Base-by-base conservation (phyloP, 176 grass and related monocot genomes). In the Themeda triandra region DNA sequence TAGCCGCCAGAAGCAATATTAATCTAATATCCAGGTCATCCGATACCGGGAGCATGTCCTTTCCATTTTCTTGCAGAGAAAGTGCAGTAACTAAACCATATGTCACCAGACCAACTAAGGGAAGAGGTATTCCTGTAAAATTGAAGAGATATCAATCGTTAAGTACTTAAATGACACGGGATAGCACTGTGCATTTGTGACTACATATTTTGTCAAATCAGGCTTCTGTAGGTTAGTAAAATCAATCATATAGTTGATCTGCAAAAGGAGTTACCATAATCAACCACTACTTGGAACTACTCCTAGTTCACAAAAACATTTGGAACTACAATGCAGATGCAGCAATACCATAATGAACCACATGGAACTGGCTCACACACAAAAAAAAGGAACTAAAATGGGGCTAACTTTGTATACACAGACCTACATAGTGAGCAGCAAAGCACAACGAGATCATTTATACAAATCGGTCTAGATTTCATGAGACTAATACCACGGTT, bases 121-220 rank as follows among this genome's bases (percentile, higher is more conserved):
- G 87, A 74, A 98, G 96, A 68, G 96, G 92, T 67, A 98, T 56
- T 64, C 92, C 96, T 98, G 69, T n/a, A 31, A 66, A 82, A 54
- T 80, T 72, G 0, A 60, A 66, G 66, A 69, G 13, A 79, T n/a
- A 39, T 2, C 31, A 67, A 74, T 21, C 2, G 25, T 71, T 63
- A 90, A n/a, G 41, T 73, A 30, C 24, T 73, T 73, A 73, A 17
- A 7, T 30, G 17, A 30, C 9, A 13, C 44, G 19, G 28, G 49
- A 45, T 37, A 62, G 30, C 39, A 59, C 19, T 37, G 13, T 8
- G 30, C 36, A 7, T 69, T 69, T 69, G 21, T 53, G 12, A 37
- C 4, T 37, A 35, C 4, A 6, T 44, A 18, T 32, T 66, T 63
- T 64, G 32, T 48, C 15, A 8, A 69, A 48, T 5, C 4, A 33